Base-by-base conservation (phyloP, 2,329 filamentous ascomycete species). In the Fusarium equiseti region DNA sequence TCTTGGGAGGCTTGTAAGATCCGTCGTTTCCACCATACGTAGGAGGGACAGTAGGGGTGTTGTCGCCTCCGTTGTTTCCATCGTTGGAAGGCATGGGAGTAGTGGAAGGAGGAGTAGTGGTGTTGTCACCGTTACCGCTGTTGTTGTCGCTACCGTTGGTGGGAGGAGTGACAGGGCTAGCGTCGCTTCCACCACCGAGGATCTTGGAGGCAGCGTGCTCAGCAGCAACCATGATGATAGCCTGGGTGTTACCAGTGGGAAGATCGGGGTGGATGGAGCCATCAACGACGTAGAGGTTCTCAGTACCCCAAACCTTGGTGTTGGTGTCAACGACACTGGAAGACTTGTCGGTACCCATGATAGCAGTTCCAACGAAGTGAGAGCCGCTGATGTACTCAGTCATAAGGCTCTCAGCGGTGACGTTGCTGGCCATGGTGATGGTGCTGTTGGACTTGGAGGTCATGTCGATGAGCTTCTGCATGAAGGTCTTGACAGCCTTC, bases 201-300 rank as follows among this genome's bases (percentile, higher is more conserved):
- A 75, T 75, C 71, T 75, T 75, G 8, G 59, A 55, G 9, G 85
- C 85, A 11, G 89, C 89, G 44, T 85, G 84, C 81, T 92, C 90
- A 20, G 89, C 87, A 20, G 86, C 88, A 38, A 89, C 83, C 76
- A 92, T 89, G 71, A 92, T 88, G 42, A 88, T 86, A 2, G 89
- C 86, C 50, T 88, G 87, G 3, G 91, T 91, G 79, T 93, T 93
- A 20, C 89, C 88, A 1, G 89, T 89, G 5, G 89, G 85, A 71
- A 92, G 87, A 68, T 91, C 90, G 0, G 91, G 90, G 81, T 92
- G 91, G 74, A 92, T 89, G 66, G 86, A 87, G 1, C 87, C 90
- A 73, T 92, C 90, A 6, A 92, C 88, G 16, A 92, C 87, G 73
- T 89, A 91, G 46, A 91, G 81, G 79, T 92, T 91, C 73, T 91